phyloP scores from a whole-genome alignment of 805 yeast genomes.

The Wickerhamia fluorescens region DNA sequence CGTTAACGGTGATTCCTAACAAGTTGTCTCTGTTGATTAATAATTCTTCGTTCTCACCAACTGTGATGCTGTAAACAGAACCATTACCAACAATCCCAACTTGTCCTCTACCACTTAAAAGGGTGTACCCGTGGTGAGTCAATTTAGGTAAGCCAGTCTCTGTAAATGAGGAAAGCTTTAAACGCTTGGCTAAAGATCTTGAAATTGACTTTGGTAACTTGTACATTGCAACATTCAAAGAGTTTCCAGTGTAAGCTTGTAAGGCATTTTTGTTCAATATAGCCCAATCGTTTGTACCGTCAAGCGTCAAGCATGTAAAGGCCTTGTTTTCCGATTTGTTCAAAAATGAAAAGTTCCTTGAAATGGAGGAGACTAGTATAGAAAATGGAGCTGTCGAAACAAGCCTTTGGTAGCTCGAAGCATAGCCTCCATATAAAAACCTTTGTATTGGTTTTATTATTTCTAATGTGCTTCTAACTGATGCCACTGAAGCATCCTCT shows the following conservation, averaged over 20 bases:
- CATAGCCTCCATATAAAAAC: constrained; percentile 37
- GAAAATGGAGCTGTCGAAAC: constrained; percentile 43
- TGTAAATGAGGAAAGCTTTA: constrained; percentile 15
- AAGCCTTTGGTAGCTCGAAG: constrained; percentile 40
- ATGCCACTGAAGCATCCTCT: constrained; percentile 9
- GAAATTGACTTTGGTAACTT: constrained; percentile 35
- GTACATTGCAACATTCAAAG: constrained; percentile 34
- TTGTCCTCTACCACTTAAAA: constrained; percentile 52
- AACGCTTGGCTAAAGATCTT: constrained; percentile 19
- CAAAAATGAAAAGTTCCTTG: constrained; percentile 10
- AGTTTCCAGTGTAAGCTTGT: constrained; percentile 48
- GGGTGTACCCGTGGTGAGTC: constrained; percentile 35
- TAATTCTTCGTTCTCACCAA: constrained; percentile 41
- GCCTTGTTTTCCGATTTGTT: constrained; percentile 23
- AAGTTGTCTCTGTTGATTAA: constrained; percentile 40
- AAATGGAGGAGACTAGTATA: constrained; percentile 34
- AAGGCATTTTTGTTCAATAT: constrained; percentile 40
- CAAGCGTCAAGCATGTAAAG: constrained; percentile 40
- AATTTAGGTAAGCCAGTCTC: constrained; percentile 36
- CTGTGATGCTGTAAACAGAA: constrained; percentile 40
- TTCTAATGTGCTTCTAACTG: constrained; percentile 21
- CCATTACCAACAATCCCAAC: constrained; percentile 51
- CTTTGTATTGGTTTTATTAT: constrained; percentile 34
- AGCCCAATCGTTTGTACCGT: constrained; percentile 62
- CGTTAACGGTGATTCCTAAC: constrained; percentile 45